A percentile compares a stretch with the other conserved stretches of the same genome.
Evolutionary conservation across 192 early-diverging fungal species (phyloP).

Genomic region (Coemansia reversa): DNA sequence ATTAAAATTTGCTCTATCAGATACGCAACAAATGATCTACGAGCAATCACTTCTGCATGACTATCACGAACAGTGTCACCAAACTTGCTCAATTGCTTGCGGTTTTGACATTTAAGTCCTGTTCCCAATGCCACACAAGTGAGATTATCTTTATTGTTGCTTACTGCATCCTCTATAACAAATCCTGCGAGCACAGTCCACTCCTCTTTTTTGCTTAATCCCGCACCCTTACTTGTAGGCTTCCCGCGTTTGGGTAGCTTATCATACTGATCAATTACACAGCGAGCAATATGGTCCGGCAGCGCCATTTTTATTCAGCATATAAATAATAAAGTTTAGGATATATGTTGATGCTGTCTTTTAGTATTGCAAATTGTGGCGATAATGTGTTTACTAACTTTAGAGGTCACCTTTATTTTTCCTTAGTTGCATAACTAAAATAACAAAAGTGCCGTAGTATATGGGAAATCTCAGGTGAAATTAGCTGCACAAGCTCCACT

Average conservation of each 20-base stretch:
- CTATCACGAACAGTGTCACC: conserved; percentile 77
- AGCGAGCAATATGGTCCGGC: conserved; percentile 50
- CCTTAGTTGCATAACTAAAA: too few species aligned
- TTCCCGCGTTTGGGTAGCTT: conserved; percentile 75
- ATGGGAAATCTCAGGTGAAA: too few species aligned
- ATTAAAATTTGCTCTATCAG: conserved; percentile 14
- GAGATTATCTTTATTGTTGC: background rate
- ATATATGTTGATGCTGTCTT: too few species aligned
- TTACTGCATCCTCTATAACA: conserved; percentile 40
- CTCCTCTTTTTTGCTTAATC: conserved; percentile 51
- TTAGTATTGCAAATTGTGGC: too few species aligned
- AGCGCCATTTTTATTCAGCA: too few species aligned
- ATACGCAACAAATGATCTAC: conserved; percentile 73
- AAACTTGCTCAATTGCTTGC: conserved; percentile 55
- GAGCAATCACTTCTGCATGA: conserved; percentile 88
- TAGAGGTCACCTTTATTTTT: too few species aligned
- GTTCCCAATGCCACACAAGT: conserved; percentile 59
- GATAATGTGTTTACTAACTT: too few species aligned
- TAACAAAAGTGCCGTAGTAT: too few species aligned
- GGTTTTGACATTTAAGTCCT: conserved; percentile 80
- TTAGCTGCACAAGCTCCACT: too few species aligned
- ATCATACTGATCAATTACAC: conserved; percentile 57
- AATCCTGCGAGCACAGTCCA: conserved; percentile 89
- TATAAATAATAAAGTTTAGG: too few species aligned
- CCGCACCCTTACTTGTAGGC: conserved; percentile 51